Conservation (phyloP, 805 yeast species). For the Yamadazyma paraphyllophila region DNA sequence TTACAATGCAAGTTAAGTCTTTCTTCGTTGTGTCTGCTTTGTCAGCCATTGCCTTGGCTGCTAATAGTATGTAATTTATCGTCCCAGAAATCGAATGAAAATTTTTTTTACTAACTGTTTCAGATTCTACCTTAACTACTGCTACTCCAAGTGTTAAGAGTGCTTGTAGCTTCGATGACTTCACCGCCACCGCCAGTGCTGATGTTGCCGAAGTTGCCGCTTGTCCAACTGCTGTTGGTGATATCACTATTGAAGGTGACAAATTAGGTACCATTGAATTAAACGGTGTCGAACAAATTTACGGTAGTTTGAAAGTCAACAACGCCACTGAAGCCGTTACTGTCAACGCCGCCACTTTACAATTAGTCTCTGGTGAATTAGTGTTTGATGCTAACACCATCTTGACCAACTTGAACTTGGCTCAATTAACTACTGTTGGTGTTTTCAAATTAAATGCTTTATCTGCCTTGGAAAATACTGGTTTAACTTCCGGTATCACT, state of each 20-base stretch:
- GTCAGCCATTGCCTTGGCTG: slow-evolving; percentile 43
- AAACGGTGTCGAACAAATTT: slow-evolving; percentile 70
- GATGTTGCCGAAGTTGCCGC: slow-evolving; percentile 71
- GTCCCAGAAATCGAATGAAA: background rate
- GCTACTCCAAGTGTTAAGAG: slow-evolving; percentile 56
- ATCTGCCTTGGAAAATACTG: slow-evolving; percentile 74
- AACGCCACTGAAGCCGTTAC: slow-evolving; percentile 63
- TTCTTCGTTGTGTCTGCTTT: slow-evolving; percentile 48
- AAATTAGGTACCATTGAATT: slow-evolving; percentile 59
- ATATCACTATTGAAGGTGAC: slow-evolving; percentile 65
- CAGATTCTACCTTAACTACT: slow-evolving; percentile 45
- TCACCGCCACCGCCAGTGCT: slow-evolving; percentile 76
- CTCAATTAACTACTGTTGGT: slow-evolving; percentile 79
- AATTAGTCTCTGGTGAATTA: slow-evolving; percentile 71
- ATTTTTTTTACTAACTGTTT: slow-evolving; percentile 7
- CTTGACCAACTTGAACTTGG: slow-evolving; percentile 67
- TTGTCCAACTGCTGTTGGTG: slow-evolving; percentile 82
- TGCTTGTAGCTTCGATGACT: slow-evolving; percentile 60
- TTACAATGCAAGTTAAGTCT: slow-evolving; percentile 56
- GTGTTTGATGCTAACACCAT: slow-evolving; percentile 61
- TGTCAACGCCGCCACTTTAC: slow-evolving; percentile 76
- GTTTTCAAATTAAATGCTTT: slow-evolving; percentile 76
- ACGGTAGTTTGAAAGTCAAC: slow-evolving; percentile 68
- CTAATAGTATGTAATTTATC: slow-evolving; percentile 24
- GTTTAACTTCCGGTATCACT: slow-evolving; percentile 67